These are phyloP conservation scores for Verticillium isaacii DNA, from an alignment of 2,329 filamentous ascomycete species.

Conservation along the genomic window DNA sequence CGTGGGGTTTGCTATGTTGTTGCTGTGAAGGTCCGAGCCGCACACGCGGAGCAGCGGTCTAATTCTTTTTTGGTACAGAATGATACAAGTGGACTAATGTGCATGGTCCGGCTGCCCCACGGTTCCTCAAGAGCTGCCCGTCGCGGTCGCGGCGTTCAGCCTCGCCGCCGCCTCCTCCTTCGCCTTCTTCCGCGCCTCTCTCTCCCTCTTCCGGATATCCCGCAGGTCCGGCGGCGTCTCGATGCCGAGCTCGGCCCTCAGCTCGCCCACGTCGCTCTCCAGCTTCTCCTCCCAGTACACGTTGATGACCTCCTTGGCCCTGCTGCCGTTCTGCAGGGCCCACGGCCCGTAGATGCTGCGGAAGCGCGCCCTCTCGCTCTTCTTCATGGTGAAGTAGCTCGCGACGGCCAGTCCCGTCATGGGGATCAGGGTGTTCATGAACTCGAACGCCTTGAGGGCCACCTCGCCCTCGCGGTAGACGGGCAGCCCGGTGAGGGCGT, in stretches of 20 bases:
- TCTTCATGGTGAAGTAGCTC: constrained; percentile 81
- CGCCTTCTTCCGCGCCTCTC: constrained; percentile 62
- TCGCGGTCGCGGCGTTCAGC: not conserved
- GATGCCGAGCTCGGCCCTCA: constrained; percentile 73
- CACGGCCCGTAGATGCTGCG: constrained; percentile 77
- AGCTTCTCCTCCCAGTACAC: constrained; percentile 97
- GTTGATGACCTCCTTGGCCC: constrained; percentile 79
- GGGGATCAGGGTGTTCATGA: constrained; percentile 86
- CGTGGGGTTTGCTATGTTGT: not conserved
- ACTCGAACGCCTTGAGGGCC: constrained; percentile 97
- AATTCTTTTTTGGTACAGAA: not conserved
- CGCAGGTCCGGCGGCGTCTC: constrained; percentile 86
- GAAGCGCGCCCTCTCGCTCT: constrained; percentile 73
- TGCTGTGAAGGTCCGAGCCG: not conserved
- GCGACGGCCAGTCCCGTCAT: constrained; percentile 90
- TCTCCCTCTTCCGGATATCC: constrained; percentile 65
- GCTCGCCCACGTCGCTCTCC: constrained; percentile 72
- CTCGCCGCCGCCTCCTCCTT: constrained; percentile 36
- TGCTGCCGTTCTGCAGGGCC: constrained; percentile 79
- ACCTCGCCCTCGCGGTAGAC: constrained; percentile 93
- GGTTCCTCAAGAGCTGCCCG: not conserved
- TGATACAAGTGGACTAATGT: not conserved
- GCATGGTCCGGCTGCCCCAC: not conserved
- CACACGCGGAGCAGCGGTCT: not conserved
- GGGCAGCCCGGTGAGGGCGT: constrained; percentile 86